Percentiles rank a stretch among this genome's conserved stretches.
Evolutionary conservation across 768 basidiomycete genomes (phyloP).

Genomic region (Lentinula sp.): DNA sequence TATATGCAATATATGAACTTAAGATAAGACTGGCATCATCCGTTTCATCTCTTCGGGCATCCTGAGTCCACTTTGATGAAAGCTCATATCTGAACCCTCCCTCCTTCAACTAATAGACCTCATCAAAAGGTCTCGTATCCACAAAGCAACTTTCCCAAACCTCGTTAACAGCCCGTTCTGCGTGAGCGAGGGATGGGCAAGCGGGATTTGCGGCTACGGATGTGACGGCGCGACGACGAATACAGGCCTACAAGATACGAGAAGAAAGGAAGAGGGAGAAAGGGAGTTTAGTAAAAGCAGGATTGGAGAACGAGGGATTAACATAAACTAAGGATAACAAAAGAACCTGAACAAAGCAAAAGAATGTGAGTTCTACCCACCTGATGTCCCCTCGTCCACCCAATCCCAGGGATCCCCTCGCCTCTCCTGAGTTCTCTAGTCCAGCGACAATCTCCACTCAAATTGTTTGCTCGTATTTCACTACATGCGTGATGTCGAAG

Average conservation of each 20-base stretch:
- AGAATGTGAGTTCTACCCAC: conserved; percentile 30
- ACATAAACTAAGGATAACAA: neutral
- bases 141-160: conserved; percentile 96
- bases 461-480: conserved; percentile 94
- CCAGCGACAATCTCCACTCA: conserved; percentile 91
- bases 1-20: too few species aligned
- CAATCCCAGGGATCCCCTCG: conserved; percentile 50
- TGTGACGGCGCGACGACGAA: conserved; percentile 77
- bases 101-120: conserved; percentile 44
- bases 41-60: too few species aligned
- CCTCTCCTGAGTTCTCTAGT: conserved; percentile 76
- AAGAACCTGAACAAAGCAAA: neutral
- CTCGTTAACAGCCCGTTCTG: conserved; percentile 89
- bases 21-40: too few species aligned
- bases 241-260: conserved; percentile 64
- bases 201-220: conserved; percentile 79
- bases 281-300: neutral
- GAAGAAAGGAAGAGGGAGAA: conserved; percentile 7
- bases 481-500: conserved; percentile 94
- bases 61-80: too few species aligned
- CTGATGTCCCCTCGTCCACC: conserved; percentile 83
- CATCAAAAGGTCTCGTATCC: conserved; percentile 96
- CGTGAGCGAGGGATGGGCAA: conserved; percentile 70
- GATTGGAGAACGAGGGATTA: neutral
- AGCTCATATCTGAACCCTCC: neutral